Evolutionary conservation across 2,329 filamentous ascomycete genomes (phyloP).

Genomic region (Pyrenochaeta sp.): DNA sequence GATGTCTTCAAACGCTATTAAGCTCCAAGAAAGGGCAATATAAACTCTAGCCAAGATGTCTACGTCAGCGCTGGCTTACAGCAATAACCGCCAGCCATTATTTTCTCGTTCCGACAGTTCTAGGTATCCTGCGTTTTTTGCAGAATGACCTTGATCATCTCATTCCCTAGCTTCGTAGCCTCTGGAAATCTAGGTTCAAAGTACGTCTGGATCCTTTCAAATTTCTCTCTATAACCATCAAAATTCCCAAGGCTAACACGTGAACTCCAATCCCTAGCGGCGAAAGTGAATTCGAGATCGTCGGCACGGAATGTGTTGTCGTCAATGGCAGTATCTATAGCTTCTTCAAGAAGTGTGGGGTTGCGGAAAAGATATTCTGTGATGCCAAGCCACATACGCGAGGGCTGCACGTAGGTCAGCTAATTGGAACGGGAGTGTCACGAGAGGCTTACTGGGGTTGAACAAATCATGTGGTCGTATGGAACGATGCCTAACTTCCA

Average conservation of each 20-base stretch:
- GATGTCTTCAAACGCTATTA: too few relatives aligned
- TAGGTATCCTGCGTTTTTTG: constrained; percentile 68
- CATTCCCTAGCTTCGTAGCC: constrained; percentile 86
- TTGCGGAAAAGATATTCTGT: constrained; percentile 95
- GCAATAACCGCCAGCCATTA: neutral
- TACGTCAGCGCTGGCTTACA: too few relatives aligned
- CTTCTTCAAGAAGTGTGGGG: constrained; percentile 79
- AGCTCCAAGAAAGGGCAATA: too few relatives aligned
- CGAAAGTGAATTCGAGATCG: constrained; percentile 97
- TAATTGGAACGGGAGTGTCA: neutral
- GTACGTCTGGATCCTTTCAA: constrained; percentile 88
- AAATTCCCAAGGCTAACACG: constrained; percentile 92
- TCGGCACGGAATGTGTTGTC: constrained; percentile 94
- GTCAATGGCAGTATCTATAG: constrained; percentile 83
- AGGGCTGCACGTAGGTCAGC: constrained; percentile 63
- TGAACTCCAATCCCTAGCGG: constrained; percentile 93
- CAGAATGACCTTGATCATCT: constrained; percentile 96
- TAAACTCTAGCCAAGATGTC: too few relatives aligned
- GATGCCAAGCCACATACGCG: constrained; percentile 96
- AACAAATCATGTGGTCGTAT: constrained; percentile 99
- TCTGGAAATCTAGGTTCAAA: constrained; percentile 91
- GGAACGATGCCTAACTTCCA: constrained; percentile 91
- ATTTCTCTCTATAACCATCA: constrained; percentile 89
- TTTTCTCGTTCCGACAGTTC: neutral
- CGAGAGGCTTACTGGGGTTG: constrained; percentile 73